Evolutionary conservation across 83 land plant genomes (phyloP).

Genomic region (Isoetes engelmannii): DNA sequence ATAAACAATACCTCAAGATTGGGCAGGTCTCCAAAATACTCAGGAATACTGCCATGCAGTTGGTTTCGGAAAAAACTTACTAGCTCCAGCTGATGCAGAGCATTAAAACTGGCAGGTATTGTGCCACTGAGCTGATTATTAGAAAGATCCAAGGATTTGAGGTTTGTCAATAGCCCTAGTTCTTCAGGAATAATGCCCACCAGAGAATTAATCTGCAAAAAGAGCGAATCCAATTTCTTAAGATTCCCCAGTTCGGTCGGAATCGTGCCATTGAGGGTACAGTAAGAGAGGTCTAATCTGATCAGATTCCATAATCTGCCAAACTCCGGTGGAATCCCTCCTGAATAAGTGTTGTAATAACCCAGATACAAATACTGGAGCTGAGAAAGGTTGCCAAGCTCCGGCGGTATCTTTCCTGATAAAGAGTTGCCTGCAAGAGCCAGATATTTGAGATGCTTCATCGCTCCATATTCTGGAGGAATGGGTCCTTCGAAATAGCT

Average conservation of each 20-base stretch:
- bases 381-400: constrained; percentile 50
- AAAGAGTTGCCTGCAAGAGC: constrained; percentile 56
- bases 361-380: constrained; percentile 54
- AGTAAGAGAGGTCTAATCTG: constrained; percentile 48
- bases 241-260: constrained; percentile 47
- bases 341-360: constrained; percentile 52
- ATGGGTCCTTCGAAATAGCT: constrained; percentile 60
- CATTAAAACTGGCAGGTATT: constrained; percentile 44
- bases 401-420: constrained; percentile 49
- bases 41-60: constrained; percentile 42
- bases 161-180: constrained; percentile 33
- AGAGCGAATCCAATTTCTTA: constrained; percentile 37
- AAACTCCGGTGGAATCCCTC: constrained; percentile 53
- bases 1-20: constrained; percentile 33
- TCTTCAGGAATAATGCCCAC: constrained; percentile 55
- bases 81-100: constrained; percentile 28
- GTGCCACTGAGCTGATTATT: constrained; percentile 44
- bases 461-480: constrained; percentile 41
- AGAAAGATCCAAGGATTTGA: constrained; percentile 42
- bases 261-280: constrained; percentile 42
- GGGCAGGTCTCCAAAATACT: constrained; percentile 29
- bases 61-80: constrained; percentile 44
- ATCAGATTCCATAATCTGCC: constrained; percentile 39
- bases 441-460: constrained; percentile 38
- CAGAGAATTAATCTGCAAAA: constrained; percentile 45